Evolutionary conservation across 2,329 filamentous ascomycete genomes (phyloP).

Genomic region (Sporothrix dimorphospora): DNA sequence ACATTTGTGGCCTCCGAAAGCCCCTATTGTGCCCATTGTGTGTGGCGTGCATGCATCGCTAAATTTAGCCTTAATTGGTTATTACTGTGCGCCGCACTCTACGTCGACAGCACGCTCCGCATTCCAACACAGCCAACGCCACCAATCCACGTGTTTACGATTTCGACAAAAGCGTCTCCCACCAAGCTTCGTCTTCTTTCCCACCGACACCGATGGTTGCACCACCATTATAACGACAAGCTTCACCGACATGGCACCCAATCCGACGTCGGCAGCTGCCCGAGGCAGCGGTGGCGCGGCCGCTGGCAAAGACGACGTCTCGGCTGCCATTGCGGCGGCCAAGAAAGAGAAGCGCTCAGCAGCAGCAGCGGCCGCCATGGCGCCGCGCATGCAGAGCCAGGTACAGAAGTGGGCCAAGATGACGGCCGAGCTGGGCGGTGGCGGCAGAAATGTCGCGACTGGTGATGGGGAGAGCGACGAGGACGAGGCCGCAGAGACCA

Average conservation of each 20-base stretch:
- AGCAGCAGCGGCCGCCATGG: conserved; percentile 47
- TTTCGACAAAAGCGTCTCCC: not conserved
- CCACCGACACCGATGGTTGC: not conserved
- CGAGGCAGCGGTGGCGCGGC: conserved; percentile 25
- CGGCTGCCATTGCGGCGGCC: conserved; percentile 20
- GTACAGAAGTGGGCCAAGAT: conserved; percentile 73
- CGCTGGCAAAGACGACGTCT: conserved; percentile 8
- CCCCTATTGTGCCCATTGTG: not conserved
- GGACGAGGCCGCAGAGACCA: conserved; percentile 35
- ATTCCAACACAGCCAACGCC: not conserved
- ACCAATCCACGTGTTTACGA: not conserved
- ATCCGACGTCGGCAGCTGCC: not conserved
- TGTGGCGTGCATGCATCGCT: too few relatives aligned
- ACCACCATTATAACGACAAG: not conserved
- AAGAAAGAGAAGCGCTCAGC: conserved; percentile 30
- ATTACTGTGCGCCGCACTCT: not conserved
- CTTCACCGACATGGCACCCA: conserved; percentile 13
- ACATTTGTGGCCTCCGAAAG: not conserved
- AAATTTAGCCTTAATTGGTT: conserved; percentile 23
- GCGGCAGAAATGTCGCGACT: conserved; percentile 36
- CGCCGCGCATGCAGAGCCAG: conserved; percentile 52
- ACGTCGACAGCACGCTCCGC: not conserved
- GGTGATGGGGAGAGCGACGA: not conserved
- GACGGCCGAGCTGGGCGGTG: conserved; percentile 60
- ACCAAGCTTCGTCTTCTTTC: not conserved